These are phyloP conservation scores for Panellus pusillus DNA, from an alignment of 768 basidiomycete species.

Conservation along the genomic window DNA sequence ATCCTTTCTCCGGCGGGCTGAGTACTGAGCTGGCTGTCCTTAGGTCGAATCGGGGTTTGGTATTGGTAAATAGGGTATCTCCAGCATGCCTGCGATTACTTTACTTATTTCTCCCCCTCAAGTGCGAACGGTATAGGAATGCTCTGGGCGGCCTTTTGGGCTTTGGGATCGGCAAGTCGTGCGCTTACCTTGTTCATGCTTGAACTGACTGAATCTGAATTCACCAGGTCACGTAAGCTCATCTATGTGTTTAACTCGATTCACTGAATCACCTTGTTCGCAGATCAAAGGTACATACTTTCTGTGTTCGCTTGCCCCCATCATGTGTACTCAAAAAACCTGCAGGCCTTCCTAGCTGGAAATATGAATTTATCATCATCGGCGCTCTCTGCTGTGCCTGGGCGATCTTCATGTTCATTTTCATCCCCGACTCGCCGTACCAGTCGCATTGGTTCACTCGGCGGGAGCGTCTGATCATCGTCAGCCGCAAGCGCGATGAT, in stretches of 20 bases:
- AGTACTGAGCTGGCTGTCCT: too few relatives aligned
- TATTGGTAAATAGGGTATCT: too few relatives aligned
- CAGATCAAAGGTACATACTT: too few relatives aligned
- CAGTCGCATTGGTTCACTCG: conserved; percentile 32
- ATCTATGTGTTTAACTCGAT: too few relatives aligned
- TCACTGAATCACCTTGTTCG: too few relatives aligned
- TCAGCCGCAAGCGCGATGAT: conserved; percentile 35
- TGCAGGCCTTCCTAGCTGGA: conserved; percentile 18
- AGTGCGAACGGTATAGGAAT: conserved; percentile 44
- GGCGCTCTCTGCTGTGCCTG: conserved; percentile 33
- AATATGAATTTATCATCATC: conserved; percentile 30
- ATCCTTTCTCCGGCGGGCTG: too few relatives aligned
- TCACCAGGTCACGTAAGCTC: conserved; percentile 17
- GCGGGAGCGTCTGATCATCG: conserved; percentile 32
- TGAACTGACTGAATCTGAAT: neutral
- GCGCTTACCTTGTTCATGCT: neutral
- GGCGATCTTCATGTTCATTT: conserved; percentile 30
- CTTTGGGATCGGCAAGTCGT: conserved; percentile 25
- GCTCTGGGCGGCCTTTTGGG: conserved; percentile 40
- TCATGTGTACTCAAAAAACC: too few relatives aligned
- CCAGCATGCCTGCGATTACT: too few relatives aligned
- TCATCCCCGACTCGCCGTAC: conserved; percentile 36
- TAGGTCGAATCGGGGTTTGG: conserved; percentile 22
- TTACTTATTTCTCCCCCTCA: too few relatives aligned
- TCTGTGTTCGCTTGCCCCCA: too few relatives aligned